Base-by-base conservation (phyloP, 306 rosid species). In the Vachellia pachyceras region DNA sequence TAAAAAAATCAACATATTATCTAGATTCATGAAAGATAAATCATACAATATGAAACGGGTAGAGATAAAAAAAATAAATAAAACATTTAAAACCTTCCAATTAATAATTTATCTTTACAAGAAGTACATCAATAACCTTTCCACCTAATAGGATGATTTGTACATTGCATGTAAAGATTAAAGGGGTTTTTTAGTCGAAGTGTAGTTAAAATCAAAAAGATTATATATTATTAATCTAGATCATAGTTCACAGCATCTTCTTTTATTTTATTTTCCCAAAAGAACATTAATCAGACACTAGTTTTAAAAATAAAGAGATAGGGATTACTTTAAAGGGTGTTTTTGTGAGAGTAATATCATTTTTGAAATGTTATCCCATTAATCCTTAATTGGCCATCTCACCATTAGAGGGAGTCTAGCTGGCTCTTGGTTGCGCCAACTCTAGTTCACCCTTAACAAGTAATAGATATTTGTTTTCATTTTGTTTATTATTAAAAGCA, bases 401-500 rank as follows among this genome's bases (percentile, higher is more conserved):
- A 54, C n/a, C 25, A 54, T 54, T 54, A 54, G 61, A 54, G 61
- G 61, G 61, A 54, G 10, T 54, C 61, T 18, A 18, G 61, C 10
- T 54, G 61, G 29, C 61, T 7, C 4, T 54, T 18, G 57, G 57
- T 17, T 69, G 17, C 18, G n/a, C 63, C 79, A 33, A 69, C 83
- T 73, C 67, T 49, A 41, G 23, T 55, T 35, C 33, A 41, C 23
- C 9, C 13, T 58, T 68, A 17, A 77, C 49, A 29, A 65, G 40
- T 33, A 64, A 64, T 29, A 35, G 69, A 50, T 58, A 64, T 17
- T 7, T 40, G 0, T 46, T 66, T 35, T 17, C 12, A 15, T 14
- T 29, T 29, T 29, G 33, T 29, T 29, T 29, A 29, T 29, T 29
- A 29, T 29, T 2, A 29, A 29, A 29, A 29, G 33, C 33, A 2